Evolutionary conservation across 1,139 yeast species (phyloP).

Genomic region (Debaryomyces udenii): DNA sequence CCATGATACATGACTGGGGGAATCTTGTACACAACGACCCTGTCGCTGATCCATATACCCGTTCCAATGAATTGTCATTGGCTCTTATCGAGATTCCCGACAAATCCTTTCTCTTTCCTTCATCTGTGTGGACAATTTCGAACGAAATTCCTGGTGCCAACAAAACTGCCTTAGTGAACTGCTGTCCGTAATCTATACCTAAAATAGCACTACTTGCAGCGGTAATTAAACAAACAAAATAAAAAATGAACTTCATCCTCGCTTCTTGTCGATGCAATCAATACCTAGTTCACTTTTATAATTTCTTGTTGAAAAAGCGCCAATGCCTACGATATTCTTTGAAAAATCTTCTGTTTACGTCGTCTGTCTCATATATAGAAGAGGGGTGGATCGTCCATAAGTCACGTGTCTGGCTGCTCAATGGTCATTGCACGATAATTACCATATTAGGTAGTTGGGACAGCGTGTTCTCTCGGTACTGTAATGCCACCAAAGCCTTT

Average conservation of each 20-base stretch:
- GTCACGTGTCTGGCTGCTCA: conserved; percentile 1
- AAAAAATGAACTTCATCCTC: conserved; percentile 11
- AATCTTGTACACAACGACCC: conserved; percentile 70
- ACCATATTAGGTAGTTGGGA: background rate
- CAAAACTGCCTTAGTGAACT: conserved; percentile 81
- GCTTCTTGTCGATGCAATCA: conserved; percentile 1
- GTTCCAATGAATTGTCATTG: conserved; percentile 53
- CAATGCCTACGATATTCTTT: too few relatives aligned
- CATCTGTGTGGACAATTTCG: conserved; percentile 85
- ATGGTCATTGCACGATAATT: background rate
- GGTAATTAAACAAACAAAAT: conserved; percentile 19
- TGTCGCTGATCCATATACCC: conserved; percentile 80
- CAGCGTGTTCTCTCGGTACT: conserved; percentile 3
- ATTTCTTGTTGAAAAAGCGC: too few relatives aligned
- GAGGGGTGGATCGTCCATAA: conserved; percentile 5
- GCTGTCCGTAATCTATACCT: conserved; percentile 90
- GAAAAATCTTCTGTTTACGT: too few relatives aligned
- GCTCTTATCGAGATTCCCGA: conserved; percentile 72
- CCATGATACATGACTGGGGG: conserved; percentile 70
- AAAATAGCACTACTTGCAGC: conserved; percentile 59
- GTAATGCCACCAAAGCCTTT: background rate
- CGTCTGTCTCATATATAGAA: background rate
- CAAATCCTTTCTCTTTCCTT: conserved; percentile 87
- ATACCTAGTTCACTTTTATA: conserved; percentile 1
- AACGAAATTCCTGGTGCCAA: conserved; percentile 91